These are phyloP conservation scores for Fusarium sp. DNA, from an alignment of 2,329 filamentous ascomycete species.

Conservation along the genomic window DNA sequence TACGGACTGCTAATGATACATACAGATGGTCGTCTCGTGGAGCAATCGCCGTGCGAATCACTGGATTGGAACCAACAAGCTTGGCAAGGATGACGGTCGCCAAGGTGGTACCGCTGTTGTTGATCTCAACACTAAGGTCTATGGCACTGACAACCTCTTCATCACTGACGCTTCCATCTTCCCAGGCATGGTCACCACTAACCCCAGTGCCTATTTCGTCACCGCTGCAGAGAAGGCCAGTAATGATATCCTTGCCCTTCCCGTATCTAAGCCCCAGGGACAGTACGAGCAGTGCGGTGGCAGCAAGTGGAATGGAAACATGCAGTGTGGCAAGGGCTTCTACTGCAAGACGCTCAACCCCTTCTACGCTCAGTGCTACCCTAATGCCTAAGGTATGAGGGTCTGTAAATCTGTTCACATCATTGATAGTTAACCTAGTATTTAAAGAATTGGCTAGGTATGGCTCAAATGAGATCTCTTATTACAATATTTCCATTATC, in stretches of 20 bases:
- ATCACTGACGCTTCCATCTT: constrained; percentile 17
- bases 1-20: fast-evolving
- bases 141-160: constrained; percentile 22
- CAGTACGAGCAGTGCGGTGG: constrained; percentile 21
- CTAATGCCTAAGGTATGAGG: constrained; percentile 49
- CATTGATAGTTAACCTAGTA: too few species aligned
- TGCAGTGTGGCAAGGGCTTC: constrained; percentile 19
- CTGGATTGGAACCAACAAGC: constrained; percentile 26
- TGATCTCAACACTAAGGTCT: constrained; percentile 26
- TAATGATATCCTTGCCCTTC: constrained; percentile 16
- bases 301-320: constrained; percentile 7
- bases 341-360: constrained; percentile 14
- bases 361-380: constrained; percentile 18
- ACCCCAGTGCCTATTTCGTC: constrained; percentile 13
- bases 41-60: constrained; percentile 24
- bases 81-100: constrained; percentile 21
- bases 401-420: too few species aligned
- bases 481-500: too few species aligned
- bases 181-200: constrained; percentile 16
- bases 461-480: too few species aligned
- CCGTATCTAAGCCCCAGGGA: constrained; percentile 10
- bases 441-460: too few species aligned
- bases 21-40: constrained; percentile 23
- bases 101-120: constrained; percentile 15
- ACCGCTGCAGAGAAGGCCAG: constrained; percentile 11